phyloP scores from a whole-genome alignment of 1,139 yeast genomes.

The Magnusiomyces fungicola region DNA sequence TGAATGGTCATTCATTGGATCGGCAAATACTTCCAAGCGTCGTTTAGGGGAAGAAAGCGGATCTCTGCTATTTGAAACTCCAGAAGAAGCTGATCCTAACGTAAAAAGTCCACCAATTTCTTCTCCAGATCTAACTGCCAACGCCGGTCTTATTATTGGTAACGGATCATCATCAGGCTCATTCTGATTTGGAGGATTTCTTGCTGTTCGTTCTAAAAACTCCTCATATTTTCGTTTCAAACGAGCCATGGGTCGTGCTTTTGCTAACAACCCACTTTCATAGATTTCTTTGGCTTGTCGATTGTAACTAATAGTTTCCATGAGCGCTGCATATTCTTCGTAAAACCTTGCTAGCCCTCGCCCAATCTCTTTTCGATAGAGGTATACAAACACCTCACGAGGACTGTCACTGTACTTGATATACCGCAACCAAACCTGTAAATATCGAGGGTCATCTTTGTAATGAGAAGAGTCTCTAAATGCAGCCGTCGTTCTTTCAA shows the following conservation, averaged over 20 bases:
- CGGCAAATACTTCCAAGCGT: constrained; percentile 30
- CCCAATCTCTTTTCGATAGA: constrained; percentile 73
- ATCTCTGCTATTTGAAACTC: constrained; percentile 2
- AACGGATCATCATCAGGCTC: constrained; percentile 31
- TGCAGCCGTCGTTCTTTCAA: constrained; percentile 66
- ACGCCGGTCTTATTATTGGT: constrained; percentile 18
- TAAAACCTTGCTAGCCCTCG: constrained; percentile 59
- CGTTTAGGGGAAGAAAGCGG: constrained; percentile 8
- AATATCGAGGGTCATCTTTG: constrained; percentile 73
- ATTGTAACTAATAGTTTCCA: constrained; percentile 47
- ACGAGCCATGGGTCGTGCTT: constrained; percentile 60
- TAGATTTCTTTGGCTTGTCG: constrained; percentile 59
- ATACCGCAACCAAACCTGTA: constrained; percentile 75
- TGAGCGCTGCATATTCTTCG: constrained; percentile 67
- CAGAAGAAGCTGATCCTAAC: constrained; percentile 2
- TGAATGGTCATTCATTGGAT: constrained; percentile 24
- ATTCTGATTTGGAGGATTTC: constrained; percentile 26
- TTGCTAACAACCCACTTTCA: constrained; percentile 49
- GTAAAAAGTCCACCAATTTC: constrained; percentile 20
- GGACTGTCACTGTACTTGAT: constrained; percentile 65
- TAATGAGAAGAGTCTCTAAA: constrained; percentile 62
- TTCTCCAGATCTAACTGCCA: constrained; percentile 15
- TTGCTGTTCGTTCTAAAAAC: constrained; percentile 38
- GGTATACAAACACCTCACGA: constrained; percentile 60
- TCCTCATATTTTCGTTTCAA: constrained; percentile 44